Percentiles rank a stretch among this genome's conserved stretches.
Conservation (phyloP, 208 protist genomes). For the Leishmania tropica region DNA sequence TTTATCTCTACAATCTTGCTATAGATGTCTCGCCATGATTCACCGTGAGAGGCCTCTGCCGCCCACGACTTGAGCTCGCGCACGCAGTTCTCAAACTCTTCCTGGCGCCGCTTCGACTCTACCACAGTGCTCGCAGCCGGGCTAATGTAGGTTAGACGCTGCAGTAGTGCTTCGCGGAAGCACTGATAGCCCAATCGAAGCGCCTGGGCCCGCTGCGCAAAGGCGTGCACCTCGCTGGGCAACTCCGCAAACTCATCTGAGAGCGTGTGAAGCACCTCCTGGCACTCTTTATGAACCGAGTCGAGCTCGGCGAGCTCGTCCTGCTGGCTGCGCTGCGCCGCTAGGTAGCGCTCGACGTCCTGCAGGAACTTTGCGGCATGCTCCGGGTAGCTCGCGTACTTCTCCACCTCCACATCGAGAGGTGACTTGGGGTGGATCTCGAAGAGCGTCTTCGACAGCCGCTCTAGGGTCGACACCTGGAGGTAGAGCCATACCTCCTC, state of each 20-base stretch:
- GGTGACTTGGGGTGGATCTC: conserved; percentile 78
- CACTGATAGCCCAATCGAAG: conserved; percentile 67
- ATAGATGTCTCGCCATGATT: conserved; percentile 82
- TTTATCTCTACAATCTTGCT: conserved; percentile 76
- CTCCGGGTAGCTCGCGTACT: conserved; percentile 61
- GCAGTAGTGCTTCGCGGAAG: conserved; percentile 69
- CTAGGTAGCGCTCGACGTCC: conserved; percentile 28
- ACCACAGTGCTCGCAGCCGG: conserved; percentile 50
- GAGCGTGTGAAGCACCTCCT: conserved; percentile 21
- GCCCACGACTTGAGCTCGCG: conserved; percentile 81
- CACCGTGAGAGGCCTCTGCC: conserved; percentile 54
- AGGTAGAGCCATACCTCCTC: conserved; percentile 87
- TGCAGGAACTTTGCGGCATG: conserved; percentile 45
- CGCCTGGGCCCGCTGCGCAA: conserved; percentile 60
- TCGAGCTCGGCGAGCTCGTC: conserved; percentile 15
- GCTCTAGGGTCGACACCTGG: conserved; percentile 80
- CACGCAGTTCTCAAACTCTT: conserved; percentile 75
- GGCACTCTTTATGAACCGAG: conserved; percentile 9
- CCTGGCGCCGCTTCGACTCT: conserved; percentile 69
- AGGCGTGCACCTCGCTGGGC: conserved; percentile 40
- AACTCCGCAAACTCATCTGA: conserved; percentile 39
- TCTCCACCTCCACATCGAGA: conserved; percentile 74
- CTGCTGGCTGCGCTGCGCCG: conserved; percentile 18
- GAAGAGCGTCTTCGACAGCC: conserved; percentile 68
- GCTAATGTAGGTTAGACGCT: conserved; percentile 77